Evolutionary conservation across 2,329 filamentous ascomycete species (phyloP).

Genomic region (Botrytis aclada): DNA sequence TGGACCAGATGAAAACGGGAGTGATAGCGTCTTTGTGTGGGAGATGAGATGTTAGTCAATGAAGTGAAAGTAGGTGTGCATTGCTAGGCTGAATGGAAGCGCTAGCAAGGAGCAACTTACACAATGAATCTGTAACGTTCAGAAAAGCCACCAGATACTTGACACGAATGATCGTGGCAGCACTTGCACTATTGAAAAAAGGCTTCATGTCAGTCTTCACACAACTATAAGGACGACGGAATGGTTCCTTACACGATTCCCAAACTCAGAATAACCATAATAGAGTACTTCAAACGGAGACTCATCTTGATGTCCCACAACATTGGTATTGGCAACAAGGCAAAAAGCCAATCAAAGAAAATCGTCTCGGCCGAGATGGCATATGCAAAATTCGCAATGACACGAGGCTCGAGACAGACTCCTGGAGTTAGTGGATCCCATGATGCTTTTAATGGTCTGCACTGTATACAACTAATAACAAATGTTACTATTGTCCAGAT

Average conservation of each 20-base stretch:
- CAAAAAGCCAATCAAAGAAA: conserved; percentile 18
- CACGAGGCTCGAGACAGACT: background rate
- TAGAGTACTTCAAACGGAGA: background rate
- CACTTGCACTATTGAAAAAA: conserved; percentile 2
- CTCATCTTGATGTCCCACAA: conserved; percentile 13
- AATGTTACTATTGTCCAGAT: conserved; percentile 1
- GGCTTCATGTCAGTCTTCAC: background rate
- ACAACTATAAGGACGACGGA: too few species aligned
- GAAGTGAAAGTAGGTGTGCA: background rate
- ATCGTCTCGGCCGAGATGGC: conserved; percentile 12
- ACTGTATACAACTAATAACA: background rate
- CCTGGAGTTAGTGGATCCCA: background rate
- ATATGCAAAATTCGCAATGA: conserved; percentile 4
- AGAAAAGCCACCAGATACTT: conserved; percentile 1
- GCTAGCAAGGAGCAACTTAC: background rate
- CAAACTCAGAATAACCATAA: background rate
- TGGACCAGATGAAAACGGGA: background rate
- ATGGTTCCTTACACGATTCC: conserved; percentile 7
- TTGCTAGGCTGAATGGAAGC: background rate
- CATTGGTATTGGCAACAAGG: conserved; percentile 13
- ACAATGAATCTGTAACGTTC: background rate
- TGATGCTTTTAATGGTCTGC: background rate
- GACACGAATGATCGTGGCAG: conserved; percentile 10
- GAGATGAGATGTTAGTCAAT: background rate
- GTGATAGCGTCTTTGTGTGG: background rate